These are phyloP conservation scores for Piper longum DNA, from an alignment of 164 flowering plant genomes.

Conservation along the genomic window DNA sequence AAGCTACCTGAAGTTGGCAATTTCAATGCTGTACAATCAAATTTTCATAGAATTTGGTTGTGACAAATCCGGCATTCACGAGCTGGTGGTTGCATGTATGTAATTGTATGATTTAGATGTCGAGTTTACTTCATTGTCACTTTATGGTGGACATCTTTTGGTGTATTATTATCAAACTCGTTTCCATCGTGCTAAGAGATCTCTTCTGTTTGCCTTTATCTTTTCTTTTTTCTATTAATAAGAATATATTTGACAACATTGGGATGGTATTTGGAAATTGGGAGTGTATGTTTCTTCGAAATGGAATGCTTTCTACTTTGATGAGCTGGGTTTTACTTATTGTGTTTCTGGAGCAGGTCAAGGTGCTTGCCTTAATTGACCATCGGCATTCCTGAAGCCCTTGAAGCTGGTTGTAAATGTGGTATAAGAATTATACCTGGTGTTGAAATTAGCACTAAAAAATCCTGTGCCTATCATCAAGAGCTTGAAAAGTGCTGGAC, in stretches of 20 bases:
- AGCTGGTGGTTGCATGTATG: too few relatives aligned
- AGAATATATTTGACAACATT: too few relatives aligned
- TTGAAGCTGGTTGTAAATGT: slow-evolving; percentile 62
- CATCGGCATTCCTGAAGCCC: slow-evolving; percentile 78
- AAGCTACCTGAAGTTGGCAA: too few relatives aligned
- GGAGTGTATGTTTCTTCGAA: not conserved
- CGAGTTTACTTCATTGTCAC: too few relatives aligned
- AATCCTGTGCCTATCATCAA: slow-evolving; percentile 48
- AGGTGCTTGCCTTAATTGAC: slow-evolving; percentile 73
- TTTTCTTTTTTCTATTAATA: too few relatives aligned
- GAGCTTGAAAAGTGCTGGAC: slow-evolving; percentile 69
- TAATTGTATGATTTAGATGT: too few relatives aligned
- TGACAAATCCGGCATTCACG: too few relatives aligned
- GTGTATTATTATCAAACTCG: too few relatives aligned
- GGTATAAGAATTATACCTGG: slow-evolving; percentile 89
- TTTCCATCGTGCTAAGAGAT: not conserved
- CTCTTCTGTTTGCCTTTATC: not conserved
- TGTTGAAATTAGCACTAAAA: slow-evolving; percentile 86
- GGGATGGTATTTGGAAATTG: not conserved
- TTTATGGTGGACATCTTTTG: too few relatives aligned
- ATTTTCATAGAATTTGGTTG: too few relatives aligned
- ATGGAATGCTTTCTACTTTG: not conserved
- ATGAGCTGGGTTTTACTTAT: slow-evolving; percentile 3
- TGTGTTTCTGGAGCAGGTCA: slow-evolving; percentile 59
- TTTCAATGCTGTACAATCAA: too few relatives aligned